Percentiles rank a stretch among this genome's conserved stretches.
Evolutionary conservation across 1,284 basidiomycete species (phyloP).

Genomic region (Cutaneotrichosporon sp.): DNA sequence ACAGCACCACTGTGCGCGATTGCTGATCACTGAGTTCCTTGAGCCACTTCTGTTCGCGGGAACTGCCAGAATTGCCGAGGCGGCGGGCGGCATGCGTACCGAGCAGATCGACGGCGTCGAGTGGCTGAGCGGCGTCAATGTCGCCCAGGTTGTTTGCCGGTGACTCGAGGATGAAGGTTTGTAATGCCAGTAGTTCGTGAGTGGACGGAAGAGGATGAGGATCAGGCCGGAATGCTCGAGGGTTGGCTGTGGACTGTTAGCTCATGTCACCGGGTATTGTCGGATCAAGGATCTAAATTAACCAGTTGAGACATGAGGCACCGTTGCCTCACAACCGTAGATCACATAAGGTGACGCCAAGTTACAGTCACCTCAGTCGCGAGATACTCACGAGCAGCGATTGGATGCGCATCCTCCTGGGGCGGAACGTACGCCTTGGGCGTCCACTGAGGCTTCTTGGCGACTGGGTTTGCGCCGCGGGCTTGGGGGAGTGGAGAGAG

Average conservation of each 20-base stretch:
- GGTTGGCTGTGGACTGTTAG: slow-evolving; percentile 21
- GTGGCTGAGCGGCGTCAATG: slow-evolving; percentile 36
- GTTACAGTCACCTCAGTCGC: background rate
- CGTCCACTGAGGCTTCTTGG: slow-evolving; percentile 21
- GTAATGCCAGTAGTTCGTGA: slow-evolving; percentile 52
- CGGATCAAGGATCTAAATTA: too few relatives aligned
- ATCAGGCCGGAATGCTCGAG: slow-evolving; percentile 27
- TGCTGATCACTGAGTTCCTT: slow-evolving; percentile 35
- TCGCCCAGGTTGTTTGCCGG: slow-evolving; percentile 37
- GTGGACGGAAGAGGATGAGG: slow-evolving; percentile 38
- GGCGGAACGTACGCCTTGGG: slow-evolving; percentile 12
- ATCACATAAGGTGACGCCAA: too few relatives aligned
- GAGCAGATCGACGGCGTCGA: slow-evolving; percentile 46
- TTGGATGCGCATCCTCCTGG: slow-evolving; percentile 5
- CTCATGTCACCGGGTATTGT: background rate
- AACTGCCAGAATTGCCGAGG: slow-evolving; percentile 28
- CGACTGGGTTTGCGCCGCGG: slow-evolving; percentile 15
- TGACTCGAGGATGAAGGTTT: slow-evolving; percentile 47
- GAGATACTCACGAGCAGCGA: slow-evolving; percentile 23
- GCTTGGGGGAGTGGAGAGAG: slow-evolving; percentile 18
- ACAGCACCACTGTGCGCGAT: slow-evolving; percentile 39
- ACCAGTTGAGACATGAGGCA: background rate
- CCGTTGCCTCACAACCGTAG: background rate
- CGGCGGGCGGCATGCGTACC: slow-evolving; percentile 31
- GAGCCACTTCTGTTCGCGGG: slow-evolving; percentile 33